These are phyloP conservation scores for Dryadomyces quercus-mongolicae DNA, from an alignment of 2,329 filamentous ascomycete genomes.

Conservation along the genomic window DNA sequence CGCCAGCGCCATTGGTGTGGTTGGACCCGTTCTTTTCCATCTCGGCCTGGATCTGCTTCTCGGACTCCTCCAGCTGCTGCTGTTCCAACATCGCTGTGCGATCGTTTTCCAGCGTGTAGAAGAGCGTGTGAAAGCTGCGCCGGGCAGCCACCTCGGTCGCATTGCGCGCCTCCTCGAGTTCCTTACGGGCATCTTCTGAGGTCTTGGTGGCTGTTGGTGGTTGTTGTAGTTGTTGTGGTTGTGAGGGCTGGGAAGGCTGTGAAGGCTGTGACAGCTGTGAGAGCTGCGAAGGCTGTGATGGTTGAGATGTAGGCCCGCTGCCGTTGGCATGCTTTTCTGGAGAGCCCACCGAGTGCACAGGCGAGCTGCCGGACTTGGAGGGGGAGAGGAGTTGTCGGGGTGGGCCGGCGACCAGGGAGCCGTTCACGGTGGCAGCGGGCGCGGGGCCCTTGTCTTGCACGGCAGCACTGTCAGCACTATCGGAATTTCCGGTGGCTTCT, in stretches of 20 bases:
- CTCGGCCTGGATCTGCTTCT: slow-evolving; percentile 91
- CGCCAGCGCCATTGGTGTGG: slow-evolving; percentile 25
- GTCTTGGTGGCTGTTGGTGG: slow-evolving; percentile 39
- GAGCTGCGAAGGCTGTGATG: background rate
- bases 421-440: background rate
- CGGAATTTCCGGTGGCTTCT: slow-evolving; percentile 45
- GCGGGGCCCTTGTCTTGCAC: background rate
- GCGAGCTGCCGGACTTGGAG: slow-evolving; percentile 57
- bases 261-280: no score
- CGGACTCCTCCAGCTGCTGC: slow-evolving; percentile 90
- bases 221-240: background rate
- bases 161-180: slow-evolving; percentile 82
- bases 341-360: slow-evolving; percentile 48
- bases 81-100: slow-evolving; percentile 95
- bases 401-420: slow-evolving; percentile 25
- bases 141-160: slow-evolving; percentile 83
- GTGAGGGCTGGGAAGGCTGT: background rate
- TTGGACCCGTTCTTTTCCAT: slow-evolving; percentile 54
- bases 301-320: slow-evolving; percentile 15
- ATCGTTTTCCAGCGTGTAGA: slow-evolving; percentile 92
- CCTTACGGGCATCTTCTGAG: slow-evolving; percentile 82
- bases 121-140: slow-evolving; percentile 82
- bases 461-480: slow-evolving; percentile 13
- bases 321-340: slow-evolving; percentile 46
- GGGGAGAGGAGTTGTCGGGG: slow-evolving; percentile 53